Evolutionary conservation across 768 basidiomycete genomes (phyloP).

Genomic region (Botryobasidium botryosum): DNA sequence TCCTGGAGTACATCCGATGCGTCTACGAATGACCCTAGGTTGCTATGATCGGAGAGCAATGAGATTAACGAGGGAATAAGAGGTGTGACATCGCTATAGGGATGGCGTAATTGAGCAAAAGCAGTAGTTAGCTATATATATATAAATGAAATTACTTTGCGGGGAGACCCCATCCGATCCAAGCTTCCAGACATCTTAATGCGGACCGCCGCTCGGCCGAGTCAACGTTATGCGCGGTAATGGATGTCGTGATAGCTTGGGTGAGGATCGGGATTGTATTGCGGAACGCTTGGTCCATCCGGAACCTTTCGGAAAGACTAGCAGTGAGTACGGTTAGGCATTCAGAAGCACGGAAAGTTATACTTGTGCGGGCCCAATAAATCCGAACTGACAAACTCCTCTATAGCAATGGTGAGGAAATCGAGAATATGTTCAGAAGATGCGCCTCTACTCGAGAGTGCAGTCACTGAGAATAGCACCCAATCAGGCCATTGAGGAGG

Average conservation of each 20-base stretch:
- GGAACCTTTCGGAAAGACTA: conserved; percentile 30
- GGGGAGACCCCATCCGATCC: conserved; percentile 52
- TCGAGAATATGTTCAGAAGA: conserved; percentile 46
- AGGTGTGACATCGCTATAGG: conserved; percentile 44
- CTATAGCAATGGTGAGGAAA: conserved; percentile 67
- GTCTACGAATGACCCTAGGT: conserved; percentile 35
- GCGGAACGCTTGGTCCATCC: conserved; percentile 45
- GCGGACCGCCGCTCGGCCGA: conserved; percentile 46
- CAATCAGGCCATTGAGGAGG: conserved; percentile 59
- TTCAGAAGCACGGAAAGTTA: not conserved
- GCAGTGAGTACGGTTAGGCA: conserved; percentile 4
- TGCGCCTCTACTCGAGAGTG: conserved; percentile 43
- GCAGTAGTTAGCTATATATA: not conserved
- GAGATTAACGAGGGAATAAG: conserved; percentile 23
- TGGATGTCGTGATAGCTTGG: conserved; percentile 43
- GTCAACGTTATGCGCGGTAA: conserved; percentile 26
- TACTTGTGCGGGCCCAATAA: conserved; percentile 34
- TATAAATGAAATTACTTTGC: conserved; percentile 31
- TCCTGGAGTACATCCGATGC: conserved; percentile 63
- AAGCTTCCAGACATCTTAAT: conserved; percentile 65
- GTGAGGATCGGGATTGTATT: conserved; percentile 57
- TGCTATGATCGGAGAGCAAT: conserved; percentile 48
- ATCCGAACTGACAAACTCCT: conserved; percentile 38
- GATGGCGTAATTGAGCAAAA: not conserved
- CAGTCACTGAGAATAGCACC: conserved; percentile 45